Base-by-base conservation (phyloP, 352 stramenopile species). In the Globisporangium spinosum region DNA sequence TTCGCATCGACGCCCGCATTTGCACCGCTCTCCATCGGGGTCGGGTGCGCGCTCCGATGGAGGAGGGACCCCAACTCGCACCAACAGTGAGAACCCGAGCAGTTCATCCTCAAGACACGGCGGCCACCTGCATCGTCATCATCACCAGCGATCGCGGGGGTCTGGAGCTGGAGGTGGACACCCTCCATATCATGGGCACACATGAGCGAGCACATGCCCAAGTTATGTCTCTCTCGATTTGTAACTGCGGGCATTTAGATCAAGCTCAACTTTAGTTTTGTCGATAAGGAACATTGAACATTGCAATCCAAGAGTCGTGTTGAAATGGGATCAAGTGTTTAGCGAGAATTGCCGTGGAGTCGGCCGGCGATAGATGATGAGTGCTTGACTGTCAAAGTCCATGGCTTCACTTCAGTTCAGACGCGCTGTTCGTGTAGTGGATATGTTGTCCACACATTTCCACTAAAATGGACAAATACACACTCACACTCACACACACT, bases 51-150 rank as follows among this genome's bases (percentile, higher is more conserved):
- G 56, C 32, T 45, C 56, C 3, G 56, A 62, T 4, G 32, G 32
- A 29, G 32, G 29, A 27, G 29, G 40, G 17, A 51, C 17, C 32
- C n/a, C 32, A n/a, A 49, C 9, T 45, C 56, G 56, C 32, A 13
- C 10, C 10, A 45, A 23, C 12, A 62, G 32, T 10, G 56, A 62
- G 3, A 38, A 38, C 0, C n/a, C 17, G 7, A 38, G 29, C 20
- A 62, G 10, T 23, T 22, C 57, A 32, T 53, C 56, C 17, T 57
- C 58, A 29, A 66, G 65, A 53, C 49, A 45, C 20, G 58, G 58
- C 9, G 58, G 65, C 1, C 59, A 70, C 25, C 40, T 70, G 35
- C 59, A 70, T 56, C 58, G 59, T 20, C 58, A 70, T 12, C 65
- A 70, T 43, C 65, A 60, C 25, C 58, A 66, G 25, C 65, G 65